Conservation (phyloP, 2,329 filamentous ascomycete genomes). For the Ophiostoma sp. region DNA sequence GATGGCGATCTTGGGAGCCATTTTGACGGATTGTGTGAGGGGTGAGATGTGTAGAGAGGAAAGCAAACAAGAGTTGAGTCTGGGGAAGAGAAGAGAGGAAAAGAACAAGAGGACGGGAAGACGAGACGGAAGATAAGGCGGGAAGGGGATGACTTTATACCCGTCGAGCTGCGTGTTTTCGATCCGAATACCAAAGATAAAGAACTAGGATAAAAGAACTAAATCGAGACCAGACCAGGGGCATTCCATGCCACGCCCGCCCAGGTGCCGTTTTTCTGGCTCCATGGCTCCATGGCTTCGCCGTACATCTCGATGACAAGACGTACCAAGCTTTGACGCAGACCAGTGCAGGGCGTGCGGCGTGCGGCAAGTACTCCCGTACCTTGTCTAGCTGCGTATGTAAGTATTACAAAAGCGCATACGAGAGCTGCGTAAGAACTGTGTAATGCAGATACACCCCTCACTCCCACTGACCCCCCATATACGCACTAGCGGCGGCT, state of each 20-base stretch:
- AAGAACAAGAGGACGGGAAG: background rate
- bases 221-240: background rate
- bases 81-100: slow-evolving; percentile 1
- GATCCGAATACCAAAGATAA: background rate
- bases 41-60: slow-evolving; percentile 3
- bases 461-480: no score
- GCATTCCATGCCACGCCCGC: background rate
- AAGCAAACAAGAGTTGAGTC: background rate
- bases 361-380: slow-evolving; percentile 1
- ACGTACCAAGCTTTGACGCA: background rate
- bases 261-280: background rate
- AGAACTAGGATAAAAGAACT: background rate
- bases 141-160: slow-evolving; percentile 18
- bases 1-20: slow-evolving; percentile 82
- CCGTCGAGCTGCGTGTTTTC: background rate
- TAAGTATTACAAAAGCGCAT: slow-evolving; percentile 16
- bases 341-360: background rate
- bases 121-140: background rate
- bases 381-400: background rate
- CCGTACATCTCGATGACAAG: background rate
- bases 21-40: slow-evolving; percentile 40
- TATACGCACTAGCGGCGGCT: background rate
- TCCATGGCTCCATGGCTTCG: background rate
- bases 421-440: slow-evolving; percentile 6
- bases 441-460: background rate